phyloP scores from a whole-genome alignment of 2,329 filamentous ascomycete genomes.

The Fusarium equiseti region DNA sequence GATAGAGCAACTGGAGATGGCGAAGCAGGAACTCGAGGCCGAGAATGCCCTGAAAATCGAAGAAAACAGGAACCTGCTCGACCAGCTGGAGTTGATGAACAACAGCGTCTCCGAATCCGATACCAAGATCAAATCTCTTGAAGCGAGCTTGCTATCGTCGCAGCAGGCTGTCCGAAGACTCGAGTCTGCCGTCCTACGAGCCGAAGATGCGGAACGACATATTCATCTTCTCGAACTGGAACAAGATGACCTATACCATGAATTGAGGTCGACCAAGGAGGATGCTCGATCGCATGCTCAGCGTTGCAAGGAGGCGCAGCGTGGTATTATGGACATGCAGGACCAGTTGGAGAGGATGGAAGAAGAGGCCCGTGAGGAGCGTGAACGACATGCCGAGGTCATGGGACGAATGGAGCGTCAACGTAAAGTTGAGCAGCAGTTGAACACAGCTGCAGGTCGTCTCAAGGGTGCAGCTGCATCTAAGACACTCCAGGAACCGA shows the following conservation, averaged over 20 bases:
- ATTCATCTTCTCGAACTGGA: conserved; percentile 84
- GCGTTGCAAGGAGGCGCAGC: conserved; percentile 88
- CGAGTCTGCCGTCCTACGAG: conserved; percentile 78
- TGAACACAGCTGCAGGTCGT: conserved; percentile 82
- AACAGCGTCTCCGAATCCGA: conserved; percentile 83
- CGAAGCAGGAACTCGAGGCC: conserved; percentile 79
- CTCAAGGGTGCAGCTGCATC: conserved; percentile 84
- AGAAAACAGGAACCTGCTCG: conserved; percentile 84
- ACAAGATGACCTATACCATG: conserved; percentile 77
- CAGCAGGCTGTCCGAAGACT: conserved; percentile 82
- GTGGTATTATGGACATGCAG: conserved; percentile 80
- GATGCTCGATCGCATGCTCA: conserved; percentile 83
- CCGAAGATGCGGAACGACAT: conserved; percentile 83
- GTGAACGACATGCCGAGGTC: conserved; percentile 83
- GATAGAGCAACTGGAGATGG: conserved; percentile 80
- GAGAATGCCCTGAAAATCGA: conserved; percentile 83
- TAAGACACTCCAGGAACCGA: conserved; percentile 71
- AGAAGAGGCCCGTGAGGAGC: conserved; percentile 82
- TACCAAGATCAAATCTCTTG: conserved; percentile 79
- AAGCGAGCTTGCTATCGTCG: conserved; percentile 80
- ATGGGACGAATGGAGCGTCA: conserved; percentile 86
- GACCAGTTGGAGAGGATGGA: conserved; percentile 92
- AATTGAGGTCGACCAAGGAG: conserved; percentile 74
- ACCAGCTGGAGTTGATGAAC: conserved; percentile 89
- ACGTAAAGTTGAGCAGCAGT: conserved; percentile 82